These are phyloP conservation scores for Ceratocystis destructans DNA, from an alignment of 2,329 filamentous ascomycete genomes.

Conservation along the genomic window DNA sequence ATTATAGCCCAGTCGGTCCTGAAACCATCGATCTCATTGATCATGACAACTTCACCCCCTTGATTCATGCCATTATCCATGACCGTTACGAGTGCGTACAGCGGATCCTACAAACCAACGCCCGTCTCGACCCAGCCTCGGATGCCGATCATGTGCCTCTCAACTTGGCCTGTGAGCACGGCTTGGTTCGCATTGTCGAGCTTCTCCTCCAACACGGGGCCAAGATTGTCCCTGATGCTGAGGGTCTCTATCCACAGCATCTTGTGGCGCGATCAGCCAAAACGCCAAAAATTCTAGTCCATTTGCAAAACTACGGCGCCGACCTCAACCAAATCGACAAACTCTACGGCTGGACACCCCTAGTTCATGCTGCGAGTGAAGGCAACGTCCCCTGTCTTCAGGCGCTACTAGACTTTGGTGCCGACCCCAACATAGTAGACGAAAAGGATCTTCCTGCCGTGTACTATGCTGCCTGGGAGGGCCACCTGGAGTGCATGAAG, in stretches of 20 bases:
- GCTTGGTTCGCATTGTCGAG: conserved; percentile 70
- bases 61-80: conserved; percentile 91
- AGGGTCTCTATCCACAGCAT: conserved; percentile 94
- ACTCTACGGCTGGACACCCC: conserved; percentile 90
- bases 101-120: conserved; percentile 59
- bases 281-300: conserved; percentile 60
- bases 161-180: conserved; percentile 89
- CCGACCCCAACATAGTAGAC: conserved; percentile 65
- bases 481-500: conserved; percentile 86
- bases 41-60: conserved; percentile 90
- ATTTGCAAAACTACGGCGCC: conserved; percentile 74
- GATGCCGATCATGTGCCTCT: conserved; percentile 87
- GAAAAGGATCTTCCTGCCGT: conserved; percentile 89
- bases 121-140: conserved; percentile 72
- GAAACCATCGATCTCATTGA: conserved; percentile 77
- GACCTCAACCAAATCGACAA: conserved; percentile 89
- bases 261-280: conserved; percentile 82
- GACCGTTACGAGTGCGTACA: conserved; percentile 69
- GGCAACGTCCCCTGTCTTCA: conserved; percentile 82
- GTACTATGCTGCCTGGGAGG: conserved; percentile 98
- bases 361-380: conserved; percentile 93
- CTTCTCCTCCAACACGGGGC: conserved; percentile 70
- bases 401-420: conserved; percentile 64
- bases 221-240: conserved; percentile 78
- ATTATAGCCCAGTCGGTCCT: conserved; percentile 41